A percentile compares a stretch with the other conserved stretches of the same genome.
phyloP scores from a whole-genome alignment of 192 early-diverging fungal species.

The Kickxella alabastrina region DNA sequence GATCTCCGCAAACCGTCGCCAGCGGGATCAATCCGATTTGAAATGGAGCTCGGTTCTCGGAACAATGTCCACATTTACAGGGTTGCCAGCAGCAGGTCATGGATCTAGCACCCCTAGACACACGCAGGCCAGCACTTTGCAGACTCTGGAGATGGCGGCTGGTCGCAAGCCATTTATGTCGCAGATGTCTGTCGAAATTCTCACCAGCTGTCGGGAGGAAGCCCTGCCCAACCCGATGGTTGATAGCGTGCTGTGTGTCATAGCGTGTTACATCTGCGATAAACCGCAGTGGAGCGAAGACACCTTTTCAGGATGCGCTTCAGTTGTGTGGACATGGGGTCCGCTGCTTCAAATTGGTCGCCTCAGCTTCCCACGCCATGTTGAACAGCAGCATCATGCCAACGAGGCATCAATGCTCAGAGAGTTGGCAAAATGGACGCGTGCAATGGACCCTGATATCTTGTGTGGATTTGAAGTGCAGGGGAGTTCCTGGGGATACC shows the following conservation, averaged over 20 bases:
- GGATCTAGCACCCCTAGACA: background rate
- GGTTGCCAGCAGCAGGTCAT: background rate
- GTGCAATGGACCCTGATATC: conserved; percentile 76
- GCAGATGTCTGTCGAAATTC: conserved; percentile 19
- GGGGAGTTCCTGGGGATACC: conserved; percentile 84
- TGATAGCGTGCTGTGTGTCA: conserved; percentile 57
- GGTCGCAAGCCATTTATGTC: conserved; percentile 7
- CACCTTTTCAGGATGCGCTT: background rate
- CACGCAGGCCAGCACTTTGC: background rate
- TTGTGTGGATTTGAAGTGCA: conserved; percentile 86
- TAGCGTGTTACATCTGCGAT: conserved; percentile 1
- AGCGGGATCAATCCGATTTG: conserved; percentile 42
- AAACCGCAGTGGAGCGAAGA: background rate
- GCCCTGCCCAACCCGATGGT: conserved; percentile 64
- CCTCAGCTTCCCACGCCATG: conserved; percentile 13
- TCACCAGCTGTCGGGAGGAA: conserved; percentile 29
- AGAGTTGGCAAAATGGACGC: conserved; percentile 54
- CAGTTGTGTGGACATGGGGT: conserved; percentile 24
- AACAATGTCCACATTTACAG: background rate
- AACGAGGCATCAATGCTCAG: conserved; percentile 63
- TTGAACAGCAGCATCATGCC: conserved; percentile 33
- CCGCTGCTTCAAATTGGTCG: conserved; percentile 1
- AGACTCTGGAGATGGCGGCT: background rate
- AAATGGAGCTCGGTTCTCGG: conserved; percentile 46
- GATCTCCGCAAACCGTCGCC: conserved; percentile 15